Evolutionary conservation across 164 flowering plant genomes (phyloP).

Genomic region (Dillenia suffruticosa): DNA sequence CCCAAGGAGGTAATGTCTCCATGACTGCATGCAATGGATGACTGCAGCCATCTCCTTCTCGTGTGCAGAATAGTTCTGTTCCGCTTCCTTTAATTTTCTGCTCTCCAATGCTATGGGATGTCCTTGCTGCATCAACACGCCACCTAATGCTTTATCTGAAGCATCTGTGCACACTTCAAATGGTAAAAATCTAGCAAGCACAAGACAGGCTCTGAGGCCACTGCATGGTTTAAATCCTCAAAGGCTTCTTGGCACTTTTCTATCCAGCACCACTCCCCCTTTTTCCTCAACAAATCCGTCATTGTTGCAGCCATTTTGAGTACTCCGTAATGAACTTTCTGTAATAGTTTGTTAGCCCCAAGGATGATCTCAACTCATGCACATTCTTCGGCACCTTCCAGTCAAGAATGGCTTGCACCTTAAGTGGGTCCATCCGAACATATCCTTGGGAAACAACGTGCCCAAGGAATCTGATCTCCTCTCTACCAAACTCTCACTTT

Average conservation of each 20-base stretch:
- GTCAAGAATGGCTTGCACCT: slow-evolving; percentile 8
- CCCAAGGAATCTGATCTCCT: slow-evolving; percentile 3
- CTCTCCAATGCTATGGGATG: neutral
- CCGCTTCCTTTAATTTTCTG: neutral
- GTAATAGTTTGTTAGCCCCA: no score
- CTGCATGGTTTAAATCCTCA: no score
- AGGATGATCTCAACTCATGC: slow-evolving; percentile 3
- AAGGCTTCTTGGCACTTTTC: no score
- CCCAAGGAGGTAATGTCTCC: slow-evolving; percentile 12
- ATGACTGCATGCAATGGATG: slow-evolving; percentile 8
- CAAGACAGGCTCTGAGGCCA: no score
- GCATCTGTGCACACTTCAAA: neutral
- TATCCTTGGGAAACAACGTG: no score
- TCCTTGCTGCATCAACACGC: neutral
- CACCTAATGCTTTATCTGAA: neutral
- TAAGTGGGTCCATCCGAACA: slow-evolving; percentile 9
- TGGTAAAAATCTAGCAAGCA: no score
- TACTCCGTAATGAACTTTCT: no score
- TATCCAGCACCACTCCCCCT: no score
- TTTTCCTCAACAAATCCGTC: no score
- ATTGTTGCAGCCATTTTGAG: no score
- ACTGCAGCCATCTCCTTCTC: slow-evolving; percentile 11
- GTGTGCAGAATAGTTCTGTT: neutral
- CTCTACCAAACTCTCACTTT: slow-evolving; percentile 8
- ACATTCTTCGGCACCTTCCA: slow-evolving; percentile 8